phyloP scores from a whole-genome alignment of 768 basidiomycete species.

The Boletus huronensis region DNA sequence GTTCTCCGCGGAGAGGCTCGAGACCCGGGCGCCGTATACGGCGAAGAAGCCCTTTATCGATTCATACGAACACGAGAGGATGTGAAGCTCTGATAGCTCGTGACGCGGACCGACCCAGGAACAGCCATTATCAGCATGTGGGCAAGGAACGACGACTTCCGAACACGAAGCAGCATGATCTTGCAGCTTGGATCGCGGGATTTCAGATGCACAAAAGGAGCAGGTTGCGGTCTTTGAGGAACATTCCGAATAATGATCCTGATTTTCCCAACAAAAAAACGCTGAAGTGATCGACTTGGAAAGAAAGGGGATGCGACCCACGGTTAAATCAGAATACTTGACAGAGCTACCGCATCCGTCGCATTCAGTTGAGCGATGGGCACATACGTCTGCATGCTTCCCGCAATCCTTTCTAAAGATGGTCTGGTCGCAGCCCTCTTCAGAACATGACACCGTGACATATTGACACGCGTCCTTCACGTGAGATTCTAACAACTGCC shows the following conservation, averaged over 20 bases:
- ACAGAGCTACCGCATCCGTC: conserved; percentile 36
- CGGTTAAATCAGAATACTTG: conserved; percentile 37
- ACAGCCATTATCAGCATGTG: conserved; percentile 50
- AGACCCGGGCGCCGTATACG: conserved; percentile 38
- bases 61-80: conserved; percentile 52
- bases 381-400: conserved; percentile 39
- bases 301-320: conserved; percentile 21
- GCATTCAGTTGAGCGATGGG: conserved; percentile 37
- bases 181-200: conserved; percentile 33
- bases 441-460: conserved; percentile 49
- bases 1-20: conserved; percentile 60
- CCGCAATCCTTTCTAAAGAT: conserved; percentile 47
- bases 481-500: conserved; percentile 63
- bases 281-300: conserved; percentile 2
- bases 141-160: conserved; percentile 38
- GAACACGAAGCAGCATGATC: conserved; percentile 41
- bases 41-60: conserved; percentile 58
- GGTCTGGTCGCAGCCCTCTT: conserved; percentile 42
- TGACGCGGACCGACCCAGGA: conserved; percentile 47
- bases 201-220: conserved; percentile 37
- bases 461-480: conserved; percentile 59
- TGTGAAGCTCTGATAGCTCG: conserved; percentile 36
- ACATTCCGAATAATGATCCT: conserved; percentile 43
- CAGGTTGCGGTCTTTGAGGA: conserved; percentile 37
- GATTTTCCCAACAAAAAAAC: neutral